Conservation (phyloP, 2,329 filamentous ascomycete species). For the Exophiala calicioides region DNA sequence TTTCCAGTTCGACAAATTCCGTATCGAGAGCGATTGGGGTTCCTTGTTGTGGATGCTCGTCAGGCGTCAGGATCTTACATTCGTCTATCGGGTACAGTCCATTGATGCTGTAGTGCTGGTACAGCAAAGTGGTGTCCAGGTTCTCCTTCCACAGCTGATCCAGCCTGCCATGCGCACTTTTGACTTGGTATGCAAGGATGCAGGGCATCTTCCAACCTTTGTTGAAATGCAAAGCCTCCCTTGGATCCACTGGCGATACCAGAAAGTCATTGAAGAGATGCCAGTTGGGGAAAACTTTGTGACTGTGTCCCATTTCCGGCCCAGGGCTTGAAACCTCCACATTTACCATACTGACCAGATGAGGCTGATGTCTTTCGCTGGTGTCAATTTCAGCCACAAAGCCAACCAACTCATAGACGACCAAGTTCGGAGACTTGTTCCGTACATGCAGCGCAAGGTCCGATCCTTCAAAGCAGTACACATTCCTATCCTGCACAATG, state of each 20-base stretch:
- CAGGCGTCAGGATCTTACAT: slow-evolving; percentile 40
- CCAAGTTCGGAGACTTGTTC: slow-evolving; percentile 75
- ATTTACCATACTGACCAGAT: slow-evolving; percentile 89
- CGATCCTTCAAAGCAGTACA: slow-evolving; percentile 92
- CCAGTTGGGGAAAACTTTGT: slow-evolving; percentile 64
- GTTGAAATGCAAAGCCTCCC: slow-evolving; percentile 88
- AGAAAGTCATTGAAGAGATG: slow-evolving; percentile 97
- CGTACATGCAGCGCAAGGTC: slow-evolving; percentile 80
- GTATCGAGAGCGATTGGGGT: slow-evolving; percentile 89
- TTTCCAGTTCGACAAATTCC: slow-evolving; percentile 90
- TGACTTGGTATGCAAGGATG: slow-evolving; percentile 82
- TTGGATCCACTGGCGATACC: slow-evolving; percentile 74
- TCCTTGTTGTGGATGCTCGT: slow-evolving; percentile 69
- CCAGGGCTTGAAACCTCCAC: slow-evolving; percentile 62
- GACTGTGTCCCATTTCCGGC: slow-evolving; percentile 60
- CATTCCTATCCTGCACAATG: slow-evolving; percentile 84
- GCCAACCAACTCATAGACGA: slow-evolving; percentile 88
- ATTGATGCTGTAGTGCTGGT: slow-evolving; percentile 66
- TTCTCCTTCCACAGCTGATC: slow-evolving; percentile 83
- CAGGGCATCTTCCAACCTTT: slow-evolving; percentile 90
- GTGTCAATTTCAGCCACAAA: slow-evolving; percentile 88
- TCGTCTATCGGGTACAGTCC: slow-evolving; percentile 36
- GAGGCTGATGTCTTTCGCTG: slow-evolving; percentile 79
- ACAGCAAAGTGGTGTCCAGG: slow-evolving; percentile 82
- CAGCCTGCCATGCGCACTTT: slow-evolving; percentile 75